phyloP scores from a whole-genome alignment of 805 yeast species.

The Cyberlindnera xylosilytica region DNA sequence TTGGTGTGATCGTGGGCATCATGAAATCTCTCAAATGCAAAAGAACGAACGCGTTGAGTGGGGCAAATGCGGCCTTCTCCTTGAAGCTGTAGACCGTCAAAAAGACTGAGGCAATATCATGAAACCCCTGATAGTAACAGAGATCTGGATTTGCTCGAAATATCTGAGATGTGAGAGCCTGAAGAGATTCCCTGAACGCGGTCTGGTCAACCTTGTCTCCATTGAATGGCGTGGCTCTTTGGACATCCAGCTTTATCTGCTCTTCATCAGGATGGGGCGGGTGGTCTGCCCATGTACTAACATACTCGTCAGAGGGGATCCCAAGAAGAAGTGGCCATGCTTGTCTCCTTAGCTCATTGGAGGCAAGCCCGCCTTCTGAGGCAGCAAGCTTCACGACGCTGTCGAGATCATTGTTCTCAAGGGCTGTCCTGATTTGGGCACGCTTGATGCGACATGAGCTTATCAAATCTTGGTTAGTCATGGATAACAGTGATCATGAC shows the following conservation, averaged over 20 bases:
- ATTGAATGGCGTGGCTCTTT: conserved; percentile 57
- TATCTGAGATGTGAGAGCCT: conserved; percentile 45
- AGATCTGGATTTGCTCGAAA: conserved; percentile 60
- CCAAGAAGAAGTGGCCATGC: neutral
- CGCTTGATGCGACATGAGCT: no score
- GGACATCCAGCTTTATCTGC: conserved; percentile 78
- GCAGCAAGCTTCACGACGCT: no score
- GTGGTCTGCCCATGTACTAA: neutral
- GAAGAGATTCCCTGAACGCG: conserved; percentile 24
- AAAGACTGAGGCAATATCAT: conserved; percentile 75
- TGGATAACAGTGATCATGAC: no score
- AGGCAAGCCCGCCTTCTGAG: no score
- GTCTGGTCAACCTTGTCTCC: conserved; percentile 27
- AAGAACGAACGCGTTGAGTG: conserved; percentile 53
- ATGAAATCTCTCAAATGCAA: conserved; percentile 78
- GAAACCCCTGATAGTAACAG: conserved; percentile 89
- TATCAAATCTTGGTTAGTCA: no score
- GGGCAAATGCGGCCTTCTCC: conserved; percentile 26
- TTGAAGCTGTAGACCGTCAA: conserved; percentile 47
- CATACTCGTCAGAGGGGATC: no score
- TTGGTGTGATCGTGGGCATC: conserved; percentile 64
- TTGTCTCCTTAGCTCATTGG: no score
- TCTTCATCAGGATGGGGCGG: conserved; percentile 61
- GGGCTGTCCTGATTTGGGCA: no score
- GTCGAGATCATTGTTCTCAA: no score